These are phyloP conservation scores for Eucalyptus cloeziana DNA, from an alignment of 345 rosid species.

Conservation along the genomic window DNA sequence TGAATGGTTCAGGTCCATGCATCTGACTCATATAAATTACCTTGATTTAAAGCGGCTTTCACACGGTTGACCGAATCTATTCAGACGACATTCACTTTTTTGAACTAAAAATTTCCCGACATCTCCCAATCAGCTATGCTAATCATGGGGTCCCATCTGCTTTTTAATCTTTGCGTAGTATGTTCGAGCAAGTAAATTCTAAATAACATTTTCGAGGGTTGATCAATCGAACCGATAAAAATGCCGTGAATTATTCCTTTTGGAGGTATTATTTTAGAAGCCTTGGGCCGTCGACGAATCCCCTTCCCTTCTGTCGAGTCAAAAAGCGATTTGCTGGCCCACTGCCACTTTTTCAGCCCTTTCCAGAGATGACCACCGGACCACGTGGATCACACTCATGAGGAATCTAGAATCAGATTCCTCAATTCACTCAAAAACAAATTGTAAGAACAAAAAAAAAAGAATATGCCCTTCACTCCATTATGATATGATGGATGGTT, in stretches of 20 bases:
- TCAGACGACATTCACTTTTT: rapidly evolving
- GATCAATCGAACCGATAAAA: background rate
- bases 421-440: background rate
- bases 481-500: background rate
- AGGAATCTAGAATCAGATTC: background rate
- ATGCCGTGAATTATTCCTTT: background rate
- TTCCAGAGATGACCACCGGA: background rate
- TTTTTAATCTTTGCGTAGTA: background rate
- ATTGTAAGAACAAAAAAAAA: background rate
- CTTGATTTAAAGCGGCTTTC: background rate
- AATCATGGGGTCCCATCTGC: background rate
- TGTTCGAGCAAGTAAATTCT: background rate
- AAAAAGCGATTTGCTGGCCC: background rate
- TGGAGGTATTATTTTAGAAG: background rate
- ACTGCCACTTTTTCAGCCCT: background rate
- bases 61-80: background rate
- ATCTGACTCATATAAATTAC: background rate
- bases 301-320: background rate
- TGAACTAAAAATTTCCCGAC: background rate
- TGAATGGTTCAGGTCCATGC: background rate
- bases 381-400: background rate
- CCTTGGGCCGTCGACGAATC: background rate
- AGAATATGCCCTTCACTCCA: background rate
- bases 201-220: rapidly evolving
- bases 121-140: background rate